Percentiles rank a stretch among this genome's conserved stretches.
Evolutionary conservation across 257 asterid genomes (phyloP).

Genomic region (Jacaranda copaia): DNA sequence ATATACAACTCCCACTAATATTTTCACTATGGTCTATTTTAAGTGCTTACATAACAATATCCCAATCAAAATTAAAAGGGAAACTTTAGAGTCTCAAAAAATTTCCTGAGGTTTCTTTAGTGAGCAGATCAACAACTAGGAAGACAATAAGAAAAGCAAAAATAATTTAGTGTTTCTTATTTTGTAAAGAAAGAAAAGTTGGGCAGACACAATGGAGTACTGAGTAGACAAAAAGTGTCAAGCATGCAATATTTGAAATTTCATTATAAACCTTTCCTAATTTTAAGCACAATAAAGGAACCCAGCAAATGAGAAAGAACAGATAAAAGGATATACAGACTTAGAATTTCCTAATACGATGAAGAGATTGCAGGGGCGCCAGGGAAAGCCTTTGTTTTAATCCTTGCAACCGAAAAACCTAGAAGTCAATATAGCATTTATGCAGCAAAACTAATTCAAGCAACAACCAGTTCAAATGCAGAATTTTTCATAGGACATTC

Average conservation of each 20-base stretch:
- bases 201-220: not conserved
- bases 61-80: slow-evolving; percentile 11
- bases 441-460: slow-evolving; percentile 15
- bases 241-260: not conserved
- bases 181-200: not conserved
- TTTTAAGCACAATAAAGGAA: slow-evolving; percentile 21
- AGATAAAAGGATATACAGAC: not conserved
- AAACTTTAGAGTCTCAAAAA: slow-evolving; percentile 14
- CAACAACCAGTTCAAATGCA: not conserved
- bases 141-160: slow-evolving; percentile 2
- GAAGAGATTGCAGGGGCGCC: slow-evolving; percentile 11
- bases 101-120: not conserved
- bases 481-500: not conserved
- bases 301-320: not conserved
- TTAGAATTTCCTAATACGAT: not conserved
- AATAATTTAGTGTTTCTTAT: not conserved
- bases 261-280: not conserved
- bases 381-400: not conserved
- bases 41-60: not conserved
- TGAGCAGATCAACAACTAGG: not conserved
- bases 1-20: not conserved
- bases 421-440: not conserved
- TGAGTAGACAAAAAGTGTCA: not conserved
- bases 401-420: not conserved
- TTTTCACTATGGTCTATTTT: not conserved